Percentiles rank a stretch among this genome's conserved stretches.
phyloP scores from a whole-genome alignment of 2,329 filamentous ascomycete genomes.

The Curvularia hawaiiensis region DNA sequence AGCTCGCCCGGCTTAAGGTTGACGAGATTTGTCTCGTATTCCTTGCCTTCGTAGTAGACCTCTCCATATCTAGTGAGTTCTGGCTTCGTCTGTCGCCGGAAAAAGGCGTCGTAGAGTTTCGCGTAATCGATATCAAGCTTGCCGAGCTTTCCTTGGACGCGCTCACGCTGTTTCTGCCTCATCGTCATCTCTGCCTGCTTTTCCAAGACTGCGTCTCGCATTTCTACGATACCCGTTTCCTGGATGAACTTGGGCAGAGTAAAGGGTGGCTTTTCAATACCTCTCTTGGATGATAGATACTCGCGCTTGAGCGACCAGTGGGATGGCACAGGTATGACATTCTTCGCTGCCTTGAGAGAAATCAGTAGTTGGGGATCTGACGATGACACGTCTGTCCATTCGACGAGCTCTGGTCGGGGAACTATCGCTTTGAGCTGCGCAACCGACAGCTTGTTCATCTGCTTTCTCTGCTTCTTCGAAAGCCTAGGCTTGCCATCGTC shows the following conservation, averaged over 20 bases:
- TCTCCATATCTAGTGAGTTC: conserved; percentile 93
- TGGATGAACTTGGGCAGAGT: conserved; percentile 94
- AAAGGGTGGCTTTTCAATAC: conserved; percentile 94
- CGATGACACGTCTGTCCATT: conserved; percentile 95
- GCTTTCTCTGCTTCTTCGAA: conserved; percentile 94
- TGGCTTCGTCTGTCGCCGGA: conserved; percentile 96
- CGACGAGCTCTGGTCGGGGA: conserved; percentile 88
- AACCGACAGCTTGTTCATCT: conserved; percentile 88
- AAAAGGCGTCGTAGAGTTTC: conserved; percentile 97
- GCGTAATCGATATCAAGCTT: conserved; percentile 98
- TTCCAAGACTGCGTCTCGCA: conserved; percentile 94
- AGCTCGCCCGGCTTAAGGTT: conserved; percentile 90
- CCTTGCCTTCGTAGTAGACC: conserved; percentile 99
- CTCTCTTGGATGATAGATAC: conserved; percentile 94
- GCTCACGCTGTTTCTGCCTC: conserved; percentile 94
- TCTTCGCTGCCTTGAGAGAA: conserved; percentile 92
- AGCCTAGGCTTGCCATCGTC: conserved; percentile 73
- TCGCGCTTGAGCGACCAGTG: conserved; percentile 98
- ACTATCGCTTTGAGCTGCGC: conserved; percentile 95
- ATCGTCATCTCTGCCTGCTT: conserved; percentile 91
- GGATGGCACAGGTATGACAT: conserved; percentile 89
- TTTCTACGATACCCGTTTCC: conserved; percentile 96
- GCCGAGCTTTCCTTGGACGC: conserved; percentile 94
- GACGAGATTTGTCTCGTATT: conserved; percentile 92
- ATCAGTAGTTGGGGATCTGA: conserved; percentile 87